Percentiles rank a stretch among this genome's conserved stretches.
Conservation (phyloP, 176 grass and related monocot species). For the Eleusine indica region DNA sequence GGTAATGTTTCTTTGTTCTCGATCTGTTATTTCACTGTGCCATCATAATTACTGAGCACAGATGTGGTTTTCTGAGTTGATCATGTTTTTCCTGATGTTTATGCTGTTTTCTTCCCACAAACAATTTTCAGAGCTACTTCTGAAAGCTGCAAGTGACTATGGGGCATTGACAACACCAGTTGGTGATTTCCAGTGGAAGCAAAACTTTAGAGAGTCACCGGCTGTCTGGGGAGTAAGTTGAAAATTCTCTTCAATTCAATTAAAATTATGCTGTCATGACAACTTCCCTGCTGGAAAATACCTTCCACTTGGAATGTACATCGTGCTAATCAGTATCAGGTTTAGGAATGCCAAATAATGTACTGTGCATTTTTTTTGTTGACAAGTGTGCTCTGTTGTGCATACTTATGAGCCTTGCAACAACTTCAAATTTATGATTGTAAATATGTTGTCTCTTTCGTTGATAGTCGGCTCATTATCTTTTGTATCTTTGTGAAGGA, state of each 20-base stretch:
- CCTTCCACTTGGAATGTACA: not conserved
- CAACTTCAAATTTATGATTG: not conserved
- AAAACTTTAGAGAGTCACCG: slow-evolving; percentile 94
- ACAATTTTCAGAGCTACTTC: slow-evolving; percentile 98
- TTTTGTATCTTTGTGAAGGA: slow-evolving; percentile 58
- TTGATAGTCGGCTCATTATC: not conserved
- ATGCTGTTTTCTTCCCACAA: slow-evolving; percentile 50
- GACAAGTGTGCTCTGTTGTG: not conserved
- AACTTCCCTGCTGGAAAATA: not conserved
- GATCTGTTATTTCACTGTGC: not conserved
- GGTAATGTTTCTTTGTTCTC: slow-evolving; percentile 42
- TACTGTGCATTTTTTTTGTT: slow-evolving; percentile 1
- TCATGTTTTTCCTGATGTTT: not conserved
- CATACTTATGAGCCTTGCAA: not conserved
- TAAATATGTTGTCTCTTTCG: not conserved
- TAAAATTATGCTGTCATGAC: not conserved
- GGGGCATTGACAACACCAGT: slow-evolving; percentile 85
- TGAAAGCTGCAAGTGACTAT: slow-evolving; percentile 98
- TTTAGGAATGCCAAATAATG: slow-evolving; percentile 8
- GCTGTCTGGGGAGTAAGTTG: slow-evolving; percentile 91
- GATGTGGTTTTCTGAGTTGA: not conserved
- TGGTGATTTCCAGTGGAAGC: slow-evolving; percentile 95
- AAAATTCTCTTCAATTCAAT: not conserved
- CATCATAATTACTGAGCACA: not conserved
- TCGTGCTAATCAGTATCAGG: slow-evolving; percentile 1